Evolutionary conservation across 345 rosid species (phyloP), one percentile per base, ranked within the genome.

Genomic region (Eucalyptus caleyi): DNA sequence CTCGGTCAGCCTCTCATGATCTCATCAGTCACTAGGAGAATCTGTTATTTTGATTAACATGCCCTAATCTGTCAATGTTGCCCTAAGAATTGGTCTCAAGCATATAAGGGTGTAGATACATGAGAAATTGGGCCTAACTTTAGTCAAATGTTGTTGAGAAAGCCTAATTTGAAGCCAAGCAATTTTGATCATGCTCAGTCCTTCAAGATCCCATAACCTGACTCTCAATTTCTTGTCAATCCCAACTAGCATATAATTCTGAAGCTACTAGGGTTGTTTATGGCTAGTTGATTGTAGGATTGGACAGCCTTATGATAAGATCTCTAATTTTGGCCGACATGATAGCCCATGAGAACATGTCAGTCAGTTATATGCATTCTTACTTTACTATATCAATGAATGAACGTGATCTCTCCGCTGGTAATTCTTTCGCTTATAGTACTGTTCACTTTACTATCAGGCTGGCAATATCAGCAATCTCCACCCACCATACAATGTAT

Each of bases 391-490:
- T 37, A 37, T 77, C 83, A 37, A 42, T 37, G 83, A 77, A 40
- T 77, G 47, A 77, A 37, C 2, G 3, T 37, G 83, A 77, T 77
- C 83, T 37, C 26, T 37, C 83, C 3, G 7, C 12, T 1, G 5
- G 27, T 37, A 40, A 37, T 77, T 21, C 47, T 77, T 77, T 77
- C 3, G 16, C 47, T 77, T 77, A 77, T 77, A 21, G 83, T 77
- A 6, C 27, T 6, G 27, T 77, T 77, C 16, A 6, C 83, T 37
- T 77, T 11, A 77, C 83, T 21, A 77, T 90, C 92, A 97, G 99
- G 99, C 65, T 97, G 99, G 99, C 99, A 97, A 88, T 97, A 93
- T 93, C 99, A 97, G 91, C 90, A 87, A 80, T 95, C 96, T 87
- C 98, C 97, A 45, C 99, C 99, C 69, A 97, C 99, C 45, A 88